Evolutionary conservation across 2,329 filamentous ascomycete genomes (phyloP), one percentile per base, ranked within the genome.

Genomic region (Fonsecaea nubica): DNA sequence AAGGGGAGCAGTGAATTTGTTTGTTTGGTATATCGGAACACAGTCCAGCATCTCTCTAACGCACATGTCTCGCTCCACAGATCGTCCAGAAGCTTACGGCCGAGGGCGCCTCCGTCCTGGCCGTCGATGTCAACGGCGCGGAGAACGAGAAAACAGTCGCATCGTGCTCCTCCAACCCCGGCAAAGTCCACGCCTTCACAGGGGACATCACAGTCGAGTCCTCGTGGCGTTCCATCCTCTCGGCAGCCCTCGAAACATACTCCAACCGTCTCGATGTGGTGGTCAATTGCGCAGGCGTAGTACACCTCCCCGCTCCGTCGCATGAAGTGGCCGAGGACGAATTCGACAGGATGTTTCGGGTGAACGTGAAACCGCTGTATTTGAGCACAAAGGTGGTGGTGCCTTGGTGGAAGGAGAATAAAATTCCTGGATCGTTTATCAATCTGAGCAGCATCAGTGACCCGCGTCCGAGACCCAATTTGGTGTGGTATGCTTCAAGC

Each of bases 321-420:
- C 66, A 68, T 33, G 66, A 68, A 53, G 62, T 70, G 25, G 48
- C 59, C 18, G 68, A 70, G 32, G 66, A 70, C 13, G 63, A 70
- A 12, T 71, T 71, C 54, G 69, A 71, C 33, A 33, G 67, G 13
- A 59, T 71, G 58, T 69, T 71, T 60, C 60, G 64, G 9, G 69
- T 71, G 55, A 71, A 71, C 48, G 69, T 71, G 32, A 69, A 69
- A 57, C 67, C 69, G 18, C n/a, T 71, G 58, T 71, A 71, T 56
- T 48, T 71, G 52, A 67, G 64, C 64, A 69, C 64, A 9, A 71
- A 68, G 57, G 69, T 71, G 42, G 63, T 71, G 48, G 64, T 69
- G 38, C 69, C 67, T 38, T 71, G 56, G 58, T 71, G 62, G 62
- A 68, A 66, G 30, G 65, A 70, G 63, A 66, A 64, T 30, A 68